Evolutionary conservation across 768 basidiomycete genomes (phyloP), one percentile per base, ranked within the genome.

Genomic region (Omphalotus guepiniiformis): DNA sequence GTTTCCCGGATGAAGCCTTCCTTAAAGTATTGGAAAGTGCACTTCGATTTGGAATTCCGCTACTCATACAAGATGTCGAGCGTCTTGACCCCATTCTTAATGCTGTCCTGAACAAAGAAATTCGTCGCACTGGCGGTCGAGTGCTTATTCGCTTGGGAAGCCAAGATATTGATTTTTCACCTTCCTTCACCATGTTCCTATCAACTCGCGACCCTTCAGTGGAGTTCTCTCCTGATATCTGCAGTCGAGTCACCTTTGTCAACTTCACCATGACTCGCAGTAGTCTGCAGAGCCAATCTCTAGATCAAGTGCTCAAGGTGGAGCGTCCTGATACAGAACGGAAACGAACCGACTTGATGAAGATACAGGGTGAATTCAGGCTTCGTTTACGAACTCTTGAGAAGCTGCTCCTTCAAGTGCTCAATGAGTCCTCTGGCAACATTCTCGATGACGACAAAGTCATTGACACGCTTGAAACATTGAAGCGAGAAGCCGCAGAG

Each of bases 141-240:
- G 93, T 98, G 12, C 80, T 98, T 32, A 96, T 99, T 53, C 90
- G 96, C 29, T 74, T 98, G 18, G 95, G 96, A 3, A 97, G 78
- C 61, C 96, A 99, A 70, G 96, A 99, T 56, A 97, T 99, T 64
- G 96, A 99, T 63, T 97, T 98, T 64, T 99, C 96, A 0, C 96
- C 96, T 5, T 85, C 96, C n/a, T 99, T 99, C 75, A 96, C 92
- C 4, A 94, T 99, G 92, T 99, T 99, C 81, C 76, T 99, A 36
- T 91, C 95, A 2, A 99, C 96, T 9, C 75, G 96, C 18, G 94
- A 99, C 64, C 94, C 96, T 2, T 95, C 95, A 0, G 88, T 96
- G 52, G 93, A 97, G 58, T 97, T 99, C 68, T 90, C 95, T 11
- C 93, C 96, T 3, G 96, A 99, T 63, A 94, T 99, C 56, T 98